Conservation (phyloP, 257 asterid genomes). For the Sherardia arvensis region DNA sequence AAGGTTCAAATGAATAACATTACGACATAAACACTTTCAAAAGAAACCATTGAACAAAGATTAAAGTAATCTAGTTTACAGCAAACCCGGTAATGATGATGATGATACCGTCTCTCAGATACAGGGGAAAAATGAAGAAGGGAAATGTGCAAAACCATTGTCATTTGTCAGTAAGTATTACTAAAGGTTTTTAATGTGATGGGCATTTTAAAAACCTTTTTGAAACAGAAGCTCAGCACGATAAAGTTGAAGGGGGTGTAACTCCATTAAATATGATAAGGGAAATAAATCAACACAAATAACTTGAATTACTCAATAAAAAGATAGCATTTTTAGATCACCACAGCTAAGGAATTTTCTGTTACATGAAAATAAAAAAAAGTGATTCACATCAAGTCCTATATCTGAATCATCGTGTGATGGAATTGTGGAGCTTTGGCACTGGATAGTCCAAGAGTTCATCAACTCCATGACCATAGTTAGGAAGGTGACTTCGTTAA, state of each 20-base stretch:
- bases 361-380: too few relatives aligned
- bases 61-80: too few relatives aligned
- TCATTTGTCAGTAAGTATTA: too few relatives aligned
- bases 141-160: too few relatives aligned
- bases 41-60: neutral
- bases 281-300: neutral
- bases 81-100: neutral
- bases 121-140: neutral
- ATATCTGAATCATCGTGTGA: neutral
- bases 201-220: too few relatives aligned
- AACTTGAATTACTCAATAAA: too few relatives aligned
- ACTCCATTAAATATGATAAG: neutral
- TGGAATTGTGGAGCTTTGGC: too few relatives aligned
- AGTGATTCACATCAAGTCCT: too few relatives aligned
- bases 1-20: neutral
- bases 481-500: too few relatives aligned
- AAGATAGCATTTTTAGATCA: too few relatives aligned
- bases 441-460: neutral
- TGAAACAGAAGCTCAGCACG: neutral
- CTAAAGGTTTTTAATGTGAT: neutral
- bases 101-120: too few relatives aligned
- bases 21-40: neutral
- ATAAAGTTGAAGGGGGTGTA: neutral
- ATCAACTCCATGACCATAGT: neutral
- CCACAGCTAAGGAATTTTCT: neutral